Percentiles rank a stretch among this genome's conserved stretches.
Evolutionary conservation across 2,329 filamentous ascomycete genomes (phyloP).

Genomic region (Biscogniauxia marginata): DNA sequence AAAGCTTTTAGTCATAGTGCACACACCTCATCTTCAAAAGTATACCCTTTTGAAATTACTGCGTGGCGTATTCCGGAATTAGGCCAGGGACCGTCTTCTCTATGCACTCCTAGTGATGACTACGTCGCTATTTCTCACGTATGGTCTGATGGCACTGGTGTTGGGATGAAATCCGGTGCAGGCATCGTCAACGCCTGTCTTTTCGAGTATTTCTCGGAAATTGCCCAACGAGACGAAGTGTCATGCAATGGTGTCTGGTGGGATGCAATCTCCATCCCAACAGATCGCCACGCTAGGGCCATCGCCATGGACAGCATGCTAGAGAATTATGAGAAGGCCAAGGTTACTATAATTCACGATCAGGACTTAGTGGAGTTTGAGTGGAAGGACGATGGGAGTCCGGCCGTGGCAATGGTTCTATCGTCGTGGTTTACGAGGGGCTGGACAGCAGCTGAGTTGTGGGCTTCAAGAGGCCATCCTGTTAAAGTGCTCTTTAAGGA

Average conservation of each 20-base stretch:
- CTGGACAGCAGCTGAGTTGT: conserved; percentile 11
- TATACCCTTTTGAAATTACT: not conserved
- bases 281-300: conserved; percentile 9
- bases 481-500: conserved; percentile 9
- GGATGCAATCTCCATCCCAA: conserved; percentile 29
- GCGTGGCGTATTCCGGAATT: no score
- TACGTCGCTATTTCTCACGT: conserved; percentile 3
- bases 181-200: conserved; percentile 30
- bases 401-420: conserved; percentile 5
- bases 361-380: conserved; percentile 7
- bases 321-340: conserved; percentile 8
- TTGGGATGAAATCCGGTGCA: conserved; percentile 13
- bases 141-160: conserved; percentile 9
- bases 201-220: conserved; percentile 20
- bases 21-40: not conserved
- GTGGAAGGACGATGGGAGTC: conserved; percentile 5
- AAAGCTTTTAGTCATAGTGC: conserved; percentile 4
- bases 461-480: not conserved
- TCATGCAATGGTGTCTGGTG: conserved; percentile 32
- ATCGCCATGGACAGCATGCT: conserved; percentile 15
- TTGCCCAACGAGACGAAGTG: conserved; percentile 17
- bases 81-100: not conserved
- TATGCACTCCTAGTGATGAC: not conserved
- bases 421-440: conserved; percentile 13
- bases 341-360: conserved; percentile 12